Evolutionary conservation across 495 filamentous ascomycete species (phyloP).

Genomic region (Tuber magnatum): DNA sequence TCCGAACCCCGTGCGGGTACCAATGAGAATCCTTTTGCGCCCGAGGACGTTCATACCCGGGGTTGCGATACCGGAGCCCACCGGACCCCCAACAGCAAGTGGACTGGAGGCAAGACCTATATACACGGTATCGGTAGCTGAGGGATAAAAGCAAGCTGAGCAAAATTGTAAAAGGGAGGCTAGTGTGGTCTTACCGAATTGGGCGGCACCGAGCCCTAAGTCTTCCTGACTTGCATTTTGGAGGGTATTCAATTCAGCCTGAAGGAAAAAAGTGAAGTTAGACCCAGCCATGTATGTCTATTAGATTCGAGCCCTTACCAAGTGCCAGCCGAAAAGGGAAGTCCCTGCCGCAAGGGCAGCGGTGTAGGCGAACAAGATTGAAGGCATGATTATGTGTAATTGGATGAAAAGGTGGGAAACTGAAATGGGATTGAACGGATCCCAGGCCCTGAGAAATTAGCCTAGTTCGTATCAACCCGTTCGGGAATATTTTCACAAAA

Average conservation of each 20-base stretch:
- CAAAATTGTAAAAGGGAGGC: too few species aligned
- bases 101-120: conserved; percentile 64
- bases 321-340: conserved; percentile 86
- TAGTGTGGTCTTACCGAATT: conserved; percentile 47
- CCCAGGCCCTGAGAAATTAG: neutral
- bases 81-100: conserved; percentile 81
- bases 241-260: conserved; percentile 94
- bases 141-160: too few species aligned
- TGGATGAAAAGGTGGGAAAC: neutral
- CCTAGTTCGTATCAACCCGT: neutral
- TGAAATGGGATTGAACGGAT: neutral
- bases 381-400: neutral
- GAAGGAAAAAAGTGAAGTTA: conserved; percentile 13
- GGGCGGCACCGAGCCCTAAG: conserved; percentile 50
- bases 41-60: conserved; percentile 66
- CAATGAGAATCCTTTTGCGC: conserved; percentile 61
- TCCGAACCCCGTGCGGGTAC: conserved; percentile 66
- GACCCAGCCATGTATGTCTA: neutral
- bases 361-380: neutral
- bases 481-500: conserved; percentile 1
- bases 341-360: conserved; percentile 41
- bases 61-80: conserved; percentile 72
- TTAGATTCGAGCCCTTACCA: conserved; percentile 51
- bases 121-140: neutral
- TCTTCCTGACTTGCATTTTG: conserved; percentile 66